Evolutionary conservation across 371 early-diverging fungal genomes (phyloP), one percentile per base, ranked within the genome.

Genomic region (Blakeslea trispora): DNA sequence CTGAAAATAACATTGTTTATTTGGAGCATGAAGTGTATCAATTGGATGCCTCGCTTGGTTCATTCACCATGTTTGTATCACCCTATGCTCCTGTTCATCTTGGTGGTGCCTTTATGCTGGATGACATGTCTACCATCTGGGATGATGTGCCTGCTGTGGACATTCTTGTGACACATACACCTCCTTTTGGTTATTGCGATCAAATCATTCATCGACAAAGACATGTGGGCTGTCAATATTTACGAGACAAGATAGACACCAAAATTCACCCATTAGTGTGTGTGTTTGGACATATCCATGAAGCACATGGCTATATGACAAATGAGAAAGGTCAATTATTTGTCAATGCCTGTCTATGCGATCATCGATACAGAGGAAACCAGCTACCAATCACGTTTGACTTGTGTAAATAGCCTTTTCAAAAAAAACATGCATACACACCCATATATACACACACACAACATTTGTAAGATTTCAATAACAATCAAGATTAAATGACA

Each of bases 261-360:
- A 43, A 39, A 0, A 71, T 81, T 15, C 55, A 62, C 35, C 84
- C 84, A 1, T 55, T 59, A 15, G 76, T 77, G 8, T 72, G 61
- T 45, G 46, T 84, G 0, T 84, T 75, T 61, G 84, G 84, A 1
- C 84, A 84, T 65, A 84, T 84, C 53, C 84, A 84, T 47, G 78
- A 84, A 54, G 60, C 61, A 2, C 61, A 74, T 52, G 82, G 79
- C 2, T 74, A 70, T 51, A 62, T 67, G 5, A 48, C 61, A 15
- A 51, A 74, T 14, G 66, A 69, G n/a, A 35, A 60, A 3, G 60
- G 55, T 41, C 73, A 61, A 7, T 41, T 84, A 9, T 76, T 65
- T 43, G 67, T 81, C 37, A 84, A 84, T 59, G 82, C 82, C 7
- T 74, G 68, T n/a, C 63, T 74, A n/a, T 68, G 64, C 15, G 73